Conservation (phyloP, 2,329 filamentous ascomycete genomes). For the Aureobasidium sp. region DNA sequence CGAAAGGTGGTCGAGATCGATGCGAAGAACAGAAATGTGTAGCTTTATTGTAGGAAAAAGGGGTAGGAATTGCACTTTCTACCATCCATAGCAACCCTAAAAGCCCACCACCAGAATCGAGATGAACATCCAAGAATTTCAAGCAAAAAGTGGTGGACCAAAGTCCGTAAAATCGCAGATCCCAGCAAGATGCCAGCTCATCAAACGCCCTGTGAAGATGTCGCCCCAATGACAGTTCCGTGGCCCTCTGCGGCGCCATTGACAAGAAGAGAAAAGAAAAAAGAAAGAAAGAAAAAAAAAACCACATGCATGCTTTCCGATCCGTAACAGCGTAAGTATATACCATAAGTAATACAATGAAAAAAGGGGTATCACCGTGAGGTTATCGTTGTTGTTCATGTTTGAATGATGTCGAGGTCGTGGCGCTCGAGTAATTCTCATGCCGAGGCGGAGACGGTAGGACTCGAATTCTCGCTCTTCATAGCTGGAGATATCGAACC, state of each 20-base stretch:
- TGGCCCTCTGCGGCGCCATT: not conserved
- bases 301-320: constrained; percentile 11
- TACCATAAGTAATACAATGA: constrained; percentile 16
- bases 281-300: constrained; percentile 2
- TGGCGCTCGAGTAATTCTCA: constrained; percentile 13
- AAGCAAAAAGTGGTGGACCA: not conserved
- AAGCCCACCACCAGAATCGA: constrained; percentile 4
- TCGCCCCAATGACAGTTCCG: not conserved
- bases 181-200: not conserved
- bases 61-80: not conserved
- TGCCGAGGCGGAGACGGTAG: constrained; percentile 24
- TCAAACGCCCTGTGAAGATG: constrained; percentile 7
- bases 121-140: constrained; percentile 7
- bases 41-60: not conserved
- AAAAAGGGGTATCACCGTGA: constrained; percentile 18
- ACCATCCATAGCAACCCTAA: not conserved
- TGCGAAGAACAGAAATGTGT: not conserved
- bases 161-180: not conserved
- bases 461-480: constrained; percentile 29
- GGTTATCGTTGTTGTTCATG: constrained; percentile 5
- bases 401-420: not conserved
- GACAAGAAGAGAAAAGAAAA: not conserved
- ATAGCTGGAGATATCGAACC: constrained; percentile 28
- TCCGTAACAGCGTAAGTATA: constrained; percentile 17
- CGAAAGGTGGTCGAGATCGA: not conserved